Conservation (phyloP, 2,329 filamentous ascomycete species). For the Calonectria henricotiae region DNA sequence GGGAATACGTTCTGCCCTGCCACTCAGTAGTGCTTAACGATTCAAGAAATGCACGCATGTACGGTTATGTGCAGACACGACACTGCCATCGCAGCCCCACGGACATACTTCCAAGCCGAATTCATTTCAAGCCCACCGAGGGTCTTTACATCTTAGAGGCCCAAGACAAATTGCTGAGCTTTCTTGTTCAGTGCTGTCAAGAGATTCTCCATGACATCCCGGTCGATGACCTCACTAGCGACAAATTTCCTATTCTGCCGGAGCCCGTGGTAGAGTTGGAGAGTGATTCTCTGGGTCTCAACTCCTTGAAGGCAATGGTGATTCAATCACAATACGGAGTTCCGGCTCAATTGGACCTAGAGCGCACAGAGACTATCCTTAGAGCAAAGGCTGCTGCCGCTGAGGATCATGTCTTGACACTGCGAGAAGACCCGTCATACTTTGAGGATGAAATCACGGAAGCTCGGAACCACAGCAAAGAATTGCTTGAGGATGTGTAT, state of each 20-base stretch:
- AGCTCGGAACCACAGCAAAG: neutral
- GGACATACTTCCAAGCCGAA: neutral
- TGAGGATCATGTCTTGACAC: neutral
- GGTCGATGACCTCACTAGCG: neutral
- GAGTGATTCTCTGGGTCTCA: neutral
- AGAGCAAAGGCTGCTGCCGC: neutral
- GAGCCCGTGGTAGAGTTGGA: slow-evolving; percentile 1
- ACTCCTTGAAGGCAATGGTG: neutral
- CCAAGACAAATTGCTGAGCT: neutral
- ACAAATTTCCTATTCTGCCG: neutral
- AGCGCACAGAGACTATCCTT: neutral
- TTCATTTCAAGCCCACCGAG: neutral
- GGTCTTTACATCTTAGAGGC: slow-evolving; percentile 9
- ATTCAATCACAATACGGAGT: neutral
- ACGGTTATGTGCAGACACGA: neutral
- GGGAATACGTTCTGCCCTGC: too few species aligned
- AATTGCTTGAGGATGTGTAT: neutral
- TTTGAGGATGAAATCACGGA: neutral
- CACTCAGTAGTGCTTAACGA: neutral
- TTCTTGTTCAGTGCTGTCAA: neutral
- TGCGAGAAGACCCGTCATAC: slow-evolving; percentile 1
- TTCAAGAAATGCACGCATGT: neutral
- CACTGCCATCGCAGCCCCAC: neutral
- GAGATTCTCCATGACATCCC: slow-evolving; percentile 6
- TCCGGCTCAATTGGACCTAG: neutral